Conservation (phyloP, 192 early-diverging fungal species). For the Backusella westeae region DNA sequence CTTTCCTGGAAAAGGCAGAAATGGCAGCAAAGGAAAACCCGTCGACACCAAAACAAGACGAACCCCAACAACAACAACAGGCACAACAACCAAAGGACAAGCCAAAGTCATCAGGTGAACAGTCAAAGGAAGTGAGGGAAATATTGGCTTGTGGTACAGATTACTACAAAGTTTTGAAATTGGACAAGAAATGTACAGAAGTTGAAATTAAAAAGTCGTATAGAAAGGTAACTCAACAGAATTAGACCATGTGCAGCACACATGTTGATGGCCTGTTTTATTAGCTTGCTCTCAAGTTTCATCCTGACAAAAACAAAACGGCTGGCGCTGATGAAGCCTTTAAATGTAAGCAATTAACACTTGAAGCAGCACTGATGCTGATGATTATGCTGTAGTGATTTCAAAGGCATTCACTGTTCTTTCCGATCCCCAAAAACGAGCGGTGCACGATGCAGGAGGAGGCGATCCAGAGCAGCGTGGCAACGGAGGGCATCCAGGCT, state of each 20-base stretch:
- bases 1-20: conserved; percentile 49
- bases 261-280: neutral
- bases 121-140: conserved; percentile 71
- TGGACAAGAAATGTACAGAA: conserved; percentile 75
- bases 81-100: neutral
- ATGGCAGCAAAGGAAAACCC: conserved; percentile 31
- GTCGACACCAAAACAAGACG: conserved; percentile 19
- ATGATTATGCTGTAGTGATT: conserved; percentile 56
- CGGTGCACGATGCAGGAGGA: conserved; percentile 85
- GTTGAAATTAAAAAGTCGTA: conserved; percentile 92
- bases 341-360: conserved; percentile 58
- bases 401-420: conserved; percentile 90
- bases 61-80: neutral
- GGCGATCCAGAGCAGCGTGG: conserved; percentile 60
- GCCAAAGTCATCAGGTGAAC: conserved; percentile 70
- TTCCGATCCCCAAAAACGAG: conserved; percentile 81
- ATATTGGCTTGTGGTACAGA: conserved; percentile 75
- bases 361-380: neutral
- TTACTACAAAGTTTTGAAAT: conserved; percentile 80
- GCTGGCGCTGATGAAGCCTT: conserved; percentile 97
- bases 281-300: conserved; percentile 86
- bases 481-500: conserved; percentile 36
- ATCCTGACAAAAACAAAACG: conserved; percentile 95
- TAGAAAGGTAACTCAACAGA: conserved; percentile 64
- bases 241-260: neutral